Percentiles rank a stretch among this genome's conserved stretches.
These are phyloP conservation scores for Diaporthe citrichinensis DNA, from an alignment of 2,329 filamentous ascomycete species.

Conservation along the genomic window DNA sequence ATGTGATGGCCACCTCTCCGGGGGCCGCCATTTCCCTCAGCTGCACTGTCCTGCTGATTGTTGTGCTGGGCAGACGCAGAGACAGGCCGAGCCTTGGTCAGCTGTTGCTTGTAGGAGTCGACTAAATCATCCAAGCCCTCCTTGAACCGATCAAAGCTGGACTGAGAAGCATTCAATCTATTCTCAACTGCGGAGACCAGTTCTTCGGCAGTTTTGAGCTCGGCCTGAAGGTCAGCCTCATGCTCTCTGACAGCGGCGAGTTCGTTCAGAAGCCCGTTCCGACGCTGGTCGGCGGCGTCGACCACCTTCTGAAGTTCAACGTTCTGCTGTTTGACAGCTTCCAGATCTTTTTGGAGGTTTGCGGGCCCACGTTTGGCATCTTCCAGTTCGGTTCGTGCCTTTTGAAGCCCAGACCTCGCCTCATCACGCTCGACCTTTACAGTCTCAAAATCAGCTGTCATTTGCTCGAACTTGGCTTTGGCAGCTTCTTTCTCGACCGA, in stretches of 20 bases:
- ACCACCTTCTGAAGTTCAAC: neutral
- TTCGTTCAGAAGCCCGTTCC: accelerated
- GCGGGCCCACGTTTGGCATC: neutral
- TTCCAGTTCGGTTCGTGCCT: neutral
- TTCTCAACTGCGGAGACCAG: neutral
- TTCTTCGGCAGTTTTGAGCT: neutral
- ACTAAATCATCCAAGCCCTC: neutral
- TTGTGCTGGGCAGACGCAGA: neutral
- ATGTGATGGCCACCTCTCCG: neutral
- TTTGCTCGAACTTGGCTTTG: neutral
- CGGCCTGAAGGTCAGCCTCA: neutral
- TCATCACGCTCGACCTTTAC: neutral
- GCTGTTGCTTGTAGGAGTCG: neutral
- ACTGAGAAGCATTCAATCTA: neutral
- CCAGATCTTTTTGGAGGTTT: neutral
- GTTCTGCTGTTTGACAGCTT: neutral
- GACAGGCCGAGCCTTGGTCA: neutral
- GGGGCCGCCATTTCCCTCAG: neutral
- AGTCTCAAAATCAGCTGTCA: neutral
- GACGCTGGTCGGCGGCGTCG: neutral
- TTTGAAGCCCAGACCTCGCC: neutral
- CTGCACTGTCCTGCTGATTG: neutral
- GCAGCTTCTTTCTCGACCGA: too few relatives aligned
- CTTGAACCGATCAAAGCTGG: neutral
- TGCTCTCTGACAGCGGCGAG: neutral